Evolutionary conservation across 2,329 filamentous ascomycete species (phyloP), one percentile per base, ranked within the genome.

Genomic region (Torrubiella hemipterigena): DNA sequence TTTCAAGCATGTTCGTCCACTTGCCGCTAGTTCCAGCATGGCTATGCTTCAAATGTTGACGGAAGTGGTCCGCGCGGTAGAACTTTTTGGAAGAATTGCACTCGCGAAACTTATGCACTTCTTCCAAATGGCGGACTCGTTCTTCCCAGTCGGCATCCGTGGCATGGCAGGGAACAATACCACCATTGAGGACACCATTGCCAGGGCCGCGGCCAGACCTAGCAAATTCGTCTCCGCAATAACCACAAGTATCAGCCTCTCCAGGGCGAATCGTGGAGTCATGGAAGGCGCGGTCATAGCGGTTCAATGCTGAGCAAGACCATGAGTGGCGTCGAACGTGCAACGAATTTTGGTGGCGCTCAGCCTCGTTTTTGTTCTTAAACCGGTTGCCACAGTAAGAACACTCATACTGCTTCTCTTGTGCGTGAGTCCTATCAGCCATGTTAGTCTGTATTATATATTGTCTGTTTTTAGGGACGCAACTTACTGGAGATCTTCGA

Each of bases 51-150:
- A 98, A 65, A 58, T 98, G 91, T 56, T 98, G 91, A 37, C 91
- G 77, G 66, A 98, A 98, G 54, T 98, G 91, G 55, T 98, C 91
- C 20, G 91, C 91, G 22, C 91, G 75, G 62, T 82, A 98, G 55
- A 98, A 98, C 55, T 96, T 96, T 66, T 98, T 98, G 43, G 82
- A 81, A 48, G 91, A 86, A 55, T 98, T 98, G 69, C 91, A 98
- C 59, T 96, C 91, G 40, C 86, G 77, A 52, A 94, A 98, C 52
- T 98, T 98, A 64, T 98, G 91, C 40, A 86, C 73, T 45, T 83
- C 79, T 49, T 86, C 87, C 32, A 98, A 63, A 60, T 98, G 91
- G 34, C 82, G 79, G 32, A 87, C 76, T 35, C 91, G 77, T 38
- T 75, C 68, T 31, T 93, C 82, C 87, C 87, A 95, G 50, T 96